Evolutionary conservation across 495 filamentous ascomycete species (phyloP).

Genomic region (Pseudomonodictys pantanalensis): DNA sequence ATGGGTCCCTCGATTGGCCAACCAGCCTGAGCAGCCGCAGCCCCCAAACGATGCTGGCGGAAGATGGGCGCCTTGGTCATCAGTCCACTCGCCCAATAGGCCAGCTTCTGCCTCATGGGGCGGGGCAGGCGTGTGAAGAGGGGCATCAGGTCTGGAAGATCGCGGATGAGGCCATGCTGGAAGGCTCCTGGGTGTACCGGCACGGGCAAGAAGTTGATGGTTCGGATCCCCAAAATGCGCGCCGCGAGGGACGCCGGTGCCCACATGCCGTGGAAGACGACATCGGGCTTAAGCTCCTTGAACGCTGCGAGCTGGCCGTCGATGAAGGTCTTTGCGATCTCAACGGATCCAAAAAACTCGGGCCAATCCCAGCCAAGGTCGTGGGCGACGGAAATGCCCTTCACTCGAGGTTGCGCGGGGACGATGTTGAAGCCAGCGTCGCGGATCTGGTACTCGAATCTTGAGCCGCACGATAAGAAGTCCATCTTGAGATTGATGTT

Average conservation of each 20-base stretch:
- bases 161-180: conserved; percentile 19
- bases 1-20: conserved; percentile 25
- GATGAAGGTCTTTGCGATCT: conserved; percentile 26
- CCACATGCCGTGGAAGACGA: conserved; percentile 30
- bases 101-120: conserved; percentile 12
- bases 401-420: conserved; percentile 12
- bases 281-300: conserved; percentile 12
- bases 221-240: conserved; percentile 16
- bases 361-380: conserved; percentile 28
- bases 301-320: conserved; percentile 21
- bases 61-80: conserved; percentile 27
- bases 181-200: conserved; percentile 20
- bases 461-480: conserved; percentile 19
- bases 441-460: conserved; percentile 24
- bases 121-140: conserved; percentile 28
- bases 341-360: conserved; percentile 27
- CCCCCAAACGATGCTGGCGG: conserved; percentile 16
- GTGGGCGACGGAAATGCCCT: conserved; percentile 21
- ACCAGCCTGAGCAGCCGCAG: conserved; percentile 13
- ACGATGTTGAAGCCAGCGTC: conserved; percentile 21
- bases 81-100: conserved; percentile 9
- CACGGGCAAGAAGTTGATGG: conserved; percentile 25
- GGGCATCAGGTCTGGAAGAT: conserved; percentile 26
- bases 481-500: conserved; percentile 17
- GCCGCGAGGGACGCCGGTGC: conserved; percentile 23